Base-by-base conservation (phyloP, 2,329 filamentous ascomycete species). In the Cyphellophora attinorum region DNA sequence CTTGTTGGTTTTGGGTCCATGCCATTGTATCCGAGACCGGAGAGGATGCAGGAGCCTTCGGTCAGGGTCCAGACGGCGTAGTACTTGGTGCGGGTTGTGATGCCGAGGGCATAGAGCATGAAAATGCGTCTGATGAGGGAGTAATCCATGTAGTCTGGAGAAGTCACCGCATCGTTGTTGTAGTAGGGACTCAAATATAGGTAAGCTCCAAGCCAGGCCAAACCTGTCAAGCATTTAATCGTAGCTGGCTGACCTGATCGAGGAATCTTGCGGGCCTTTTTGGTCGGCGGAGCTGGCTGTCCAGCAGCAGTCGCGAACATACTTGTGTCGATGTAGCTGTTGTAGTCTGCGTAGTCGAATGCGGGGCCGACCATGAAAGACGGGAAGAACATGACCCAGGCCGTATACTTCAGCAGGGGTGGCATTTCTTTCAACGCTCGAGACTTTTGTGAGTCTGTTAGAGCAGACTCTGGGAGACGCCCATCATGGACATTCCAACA, bases 401-500 rank as follows among this genome's bases (percentile, higher is more conserved):
- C 91, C 11, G 80, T 68, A 53, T 82, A 98, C 61, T 96, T 83
- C 19, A 95, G 62, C 1, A 91, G 54, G 13, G 65, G 59, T 0
- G 93, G 93, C 36, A 98, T 68, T 29, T 83, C 62, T 34, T 68
- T 70, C 27, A 98, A 71, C 30, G 82, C 81, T 18, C 84, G 77
- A 45, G 88, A 82, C 53, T 81, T 88, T 57, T 98, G 91, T 29
- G 81, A 76, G 32, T 91, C 84, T 1, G 83, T 84, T n/a, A 98
- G 73, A 38, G 88, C 76, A 28, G 80, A 71, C 12, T 81, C 76
- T 3, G 85, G 78, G 13, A 93, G 69, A 39, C 80, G 77, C 13
- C 91, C 93, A 57, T 98, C 91, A 51, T 91, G 86, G 6, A 96
- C 80, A 55, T 96, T 96, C 91, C 91, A 98, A 64, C 85, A 93